Evolutionary conservation across 495 filamentous ascomycete genomes (phyloP), one percentile per base, ranked within the genome.

Genomic region (Sphaerosporella brunnea): DNA sequence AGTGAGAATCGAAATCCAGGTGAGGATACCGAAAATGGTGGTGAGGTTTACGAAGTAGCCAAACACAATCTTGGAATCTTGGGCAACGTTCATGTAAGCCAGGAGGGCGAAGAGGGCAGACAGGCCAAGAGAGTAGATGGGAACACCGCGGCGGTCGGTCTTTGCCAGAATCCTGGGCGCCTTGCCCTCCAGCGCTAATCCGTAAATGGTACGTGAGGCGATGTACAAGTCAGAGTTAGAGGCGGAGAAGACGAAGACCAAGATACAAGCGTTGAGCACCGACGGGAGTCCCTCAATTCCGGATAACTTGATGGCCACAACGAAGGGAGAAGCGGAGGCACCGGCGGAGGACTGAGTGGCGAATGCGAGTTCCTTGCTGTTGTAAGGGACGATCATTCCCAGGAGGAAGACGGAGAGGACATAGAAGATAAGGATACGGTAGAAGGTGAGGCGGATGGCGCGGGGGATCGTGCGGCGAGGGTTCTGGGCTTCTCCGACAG

Each of bases 341-440:
- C 66, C 66, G 45, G 57, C 65, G 26, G 53, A 60, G 10, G 59
- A 53, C 2, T 62, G 65, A 47, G 54, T 66, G 40, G 80, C 78
- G 23, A 72, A 70, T 16, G 65, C 53, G 1, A 93, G 74, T 0
- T 69, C 59, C 0, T 23, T 5, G 24, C 64, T 66, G 58, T 79
- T 63, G 54, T 73, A 64, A 19, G 64, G 65, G 4, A 70, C 65
- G 43, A 80, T 64, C 36, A 80, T 64, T 25, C 77, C 77, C 23
- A 79, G 59, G 42, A 79, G 62, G 59, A 77, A 70, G 18, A 79
- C 65, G 39, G 69, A 71, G 39, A 79, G 53, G 37, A 78, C 63
- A 64, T 92, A 93, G 69, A 94, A 92, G 66, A 92, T 73, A 45
- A 79, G 61, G 58, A 94, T 83, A 42, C 85, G 80, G 69, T 81